A percentile compares a stretch with the other conserved stretches of the same genome.
phyloP scores from a whole-genome alignment of 2,329 filamentous ascomycete genomes.

The Cercospora zeina region DNA sequence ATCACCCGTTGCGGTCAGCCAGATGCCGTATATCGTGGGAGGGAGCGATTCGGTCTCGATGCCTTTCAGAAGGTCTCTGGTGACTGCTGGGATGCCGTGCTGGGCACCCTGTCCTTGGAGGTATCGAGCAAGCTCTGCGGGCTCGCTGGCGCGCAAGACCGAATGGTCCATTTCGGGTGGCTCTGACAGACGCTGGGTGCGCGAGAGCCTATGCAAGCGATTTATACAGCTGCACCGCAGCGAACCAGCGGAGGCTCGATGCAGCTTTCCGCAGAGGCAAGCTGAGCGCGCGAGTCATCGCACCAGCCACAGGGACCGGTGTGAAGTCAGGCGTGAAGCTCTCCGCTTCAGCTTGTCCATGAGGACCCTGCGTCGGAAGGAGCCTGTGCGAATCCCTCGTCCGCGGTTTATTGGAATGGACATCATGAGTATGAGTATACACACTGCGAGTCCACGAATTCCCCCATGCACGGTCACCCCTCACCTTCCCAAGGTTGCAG shows the following conservation, averaged over 20 bases:
- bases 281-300: background rate
- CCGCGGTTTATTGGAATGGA: too few relatives aligned
- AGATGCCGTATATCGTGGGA: conserved; percentile 27
- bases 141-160: conserved; percentile 12
- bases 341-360: too few relatives aligned
- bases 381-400: too few relatives aligned
- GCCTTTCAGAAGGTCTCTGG: conserved; percentile 25
- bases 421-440: too few relatives aligned
- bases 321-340: background rate
- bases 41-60: conserved; percentile 24
- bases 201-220: background rate
- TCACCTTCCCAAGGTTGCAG: too few relatives aligned
- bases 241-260: background rate
- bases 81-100: conserved; percentile 11
- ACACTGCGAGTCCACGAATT: too few relatives aligned
- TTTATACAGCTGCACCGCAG: background rate
- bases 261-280: background rate
- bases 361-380: too few relatives aligned
- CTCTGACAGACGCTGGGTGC: background rate
- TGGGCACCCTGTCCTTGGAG: conserved; percentile 9
- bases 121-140: conserved; percentile 20
- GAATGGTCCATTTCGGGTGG: conserved; percentile 15
- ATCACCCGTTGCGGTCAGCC: conserved; percentile 27
- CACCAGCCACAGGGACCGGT: background rate
- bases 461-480: too few relatives aligned